Evolutionary conservation across 139 green algal species (phyloP), one percentile per base, ranked within the genome.

Genomic region (Micromonas pusilla): DNA sequence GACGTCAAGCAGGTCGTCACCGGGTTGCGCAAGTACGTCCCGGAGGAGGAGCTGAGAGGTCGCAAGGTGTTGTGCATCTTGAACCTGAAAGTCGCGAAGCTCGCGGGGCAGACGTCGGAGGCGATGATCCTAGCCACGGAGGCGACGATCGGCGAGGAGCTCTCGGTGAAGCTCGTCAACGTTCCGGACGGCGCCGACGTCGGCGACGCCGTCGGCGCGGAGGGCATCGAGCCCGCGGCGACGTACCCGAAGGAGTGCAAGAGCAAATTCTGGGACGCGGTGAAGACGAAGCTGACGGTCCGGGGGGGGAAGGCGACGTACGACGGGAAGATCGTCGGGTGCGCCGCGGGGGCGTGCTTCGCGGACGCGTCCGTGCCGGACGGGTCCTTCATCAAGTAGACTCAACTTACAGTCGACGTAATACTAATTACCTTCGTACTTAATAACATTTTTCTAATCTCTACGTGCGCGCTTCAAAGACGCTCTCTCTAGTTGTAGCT

Each of bases 111-210:
- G 33, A 64, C 53, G 9, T 68, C 28, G 19, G 72, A 66, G 64
- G 79, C 64, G 26, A 83, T 83, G 71, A 83, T 83, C 65, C 19
- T 83, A 19, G 77, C 77, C 36, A 75, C 77, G 13, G 77, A 81
- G 77, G 79, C 16, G 16, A n/a, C 71, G 3, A 39, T 5, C 3
- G 66, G 52, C 23, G 66, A 31, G 20, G 52, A n/a, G 30, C 28
- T 70, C 28, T 9, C 36, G 4, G 68, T 75, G 37, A 75, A 75
- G 68, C 38, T 75, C 37, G 68, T 75, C 26, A 32, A 39, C 9
- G 68, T 75, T 32, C 68, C 68, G 19, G 66, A 62, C 39, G 74
- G 32, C 20, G 74, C 65, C 9, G 66, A 63, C 30, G 6, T 63
- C 25, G 68, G 68, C 68, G 68, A 75, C 37, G 38, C 62, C 23